phyloP scores from a whole-genome alignment of 1,284 basidiomycete genomes.

The Cerioporus squamosus region DNA sequence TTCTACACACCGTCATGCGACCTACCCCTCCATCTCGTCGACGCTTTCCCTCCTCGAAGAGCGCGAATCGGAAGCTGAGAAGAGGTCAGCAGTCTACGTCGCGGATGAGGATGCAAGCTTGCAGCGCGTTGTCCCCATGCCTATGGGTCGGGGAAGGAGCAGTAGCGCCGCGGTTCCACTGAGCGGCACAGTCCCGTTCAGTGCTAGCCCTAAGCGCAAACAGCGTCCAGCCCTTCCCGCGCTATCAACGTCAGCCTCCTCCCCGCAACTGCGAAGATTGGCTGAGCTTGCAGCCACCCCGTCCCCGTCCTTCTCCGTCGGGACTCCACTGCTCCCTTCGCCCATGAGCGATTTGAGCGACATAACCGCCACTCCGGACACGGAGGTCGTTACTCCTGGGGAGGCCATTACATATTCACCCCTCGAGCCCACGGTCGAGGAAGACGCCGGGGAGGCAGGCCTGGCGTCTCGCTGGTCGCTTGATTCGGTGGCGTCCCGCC shows the following conservation, averaged over 20 bases:
- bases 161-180: constrained; percentile 19
- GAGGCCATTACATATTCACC: constrained; percentile 18
- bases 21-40: constrained; percentile 37
- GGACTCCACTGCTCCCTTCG: constrained; percentile 17
- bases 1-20: constrained; percentile 26
- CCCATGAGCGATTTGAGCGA: constrained; percentile 19
- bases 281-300: constrained; percentile 28
- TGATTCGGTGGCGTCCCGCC: constrained; percentile 32
- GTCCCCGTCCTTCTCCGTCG: constrained; percentile 17
- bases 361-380: constrained; percentile 9
- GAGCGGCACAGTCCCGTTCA: constrained; percentile 7
- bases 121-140: not conserved
- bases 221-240: constrained; percentile 28
- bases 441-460: constrained; percentile 15
- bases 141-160: constrained; percentile 17
- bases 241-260: constrained; percentile 34
- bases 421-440: constrained; percentile 11
- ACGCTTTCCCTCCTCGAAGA: constrained; percentile 36
- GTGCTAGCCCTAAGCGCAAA: constrained; percentile 23
- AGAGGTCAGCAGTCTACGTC: constrained; percentile 33
- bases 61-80: constrained; percentile 30
- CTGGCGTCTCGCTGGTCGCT: constrained; percentile 37
- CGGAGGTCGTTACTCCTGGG: constrained; percentile 15
- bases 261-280: constrained; percentile 32
- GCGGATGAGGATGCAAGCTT: constrained; percentile 13